phyloP scores from a whole-genome alignment of 768 basidiomycete species.

The Obba rivulosa region DNA sequence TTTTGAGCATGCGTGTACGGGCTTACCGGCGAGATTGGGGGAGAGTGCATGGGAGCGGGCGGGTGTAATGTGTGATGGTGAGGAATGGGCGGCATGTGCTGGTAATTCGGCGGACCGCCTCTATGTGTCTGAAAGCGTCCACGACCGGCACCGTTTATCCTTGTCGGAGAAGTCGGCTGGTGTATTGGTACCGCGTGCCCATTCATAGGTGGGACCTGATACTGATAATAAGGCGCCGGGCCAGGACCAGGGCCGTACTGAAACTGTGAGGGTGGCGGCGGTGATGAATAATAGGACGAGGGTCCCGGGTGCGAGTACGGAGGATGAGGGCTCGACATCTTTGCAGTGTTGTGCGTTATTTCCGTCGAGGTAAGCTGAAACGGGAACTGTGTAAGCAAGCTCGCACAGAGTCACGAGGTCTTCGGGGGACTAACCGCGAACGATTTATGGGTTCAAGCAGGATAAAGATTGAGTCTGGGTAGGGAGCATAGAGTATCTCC shows the following conservation, averaged over 20 bases:
- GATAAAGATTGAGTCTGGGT: too few relatives aligned
- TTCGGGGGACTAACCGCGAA: too few relatives aligned
- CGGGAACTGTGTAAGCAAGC: conserved; percentile 3
- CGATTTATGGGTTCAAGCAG: too few relatives aligned
- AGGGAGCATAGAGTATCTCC: too few relatives aligned
- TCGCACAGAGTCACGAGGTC: not conserved
- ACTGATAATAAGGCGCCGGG: conserved; percentile 25
- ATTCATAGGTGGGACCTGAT: conserved; percentile 35
- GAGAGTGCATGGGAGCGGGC: conserved; percentile 18
- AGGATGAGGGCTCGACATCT: conserved; percentile 27
- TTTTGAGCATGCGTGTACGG: conserved; percentile 28
- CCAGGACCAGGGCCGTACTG: conserved; percentile 16
- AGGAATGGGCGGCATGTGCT: conserved; percentile 33
- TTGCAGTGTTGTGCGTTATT: not conserved
- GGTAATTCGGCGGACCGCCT: conserved; percentile 34
- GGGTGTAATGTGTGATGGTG: conserved; percentile 19
- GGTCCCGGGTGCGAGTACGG: conserved; percentile 29
- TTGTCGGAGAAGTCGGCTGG: conserved; percentile 32
- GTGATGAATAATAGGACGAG: conserved; percentile 24
- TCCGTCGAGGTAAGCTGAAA: not conserved
- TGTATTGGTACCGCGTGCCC: conserved; percentile 30
- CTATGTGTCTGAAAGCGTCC: conserved; percentile 31
- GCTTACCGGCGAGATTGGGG: conserved; percentile 23
- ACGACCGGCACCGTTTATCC: conserved; percentile 29
- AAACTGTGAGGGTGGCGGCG: conserved; percentile 22